Base-by-base conservation (phyloP, 257 asterid genomes). In the Buddleja alternifolia region DNA sequence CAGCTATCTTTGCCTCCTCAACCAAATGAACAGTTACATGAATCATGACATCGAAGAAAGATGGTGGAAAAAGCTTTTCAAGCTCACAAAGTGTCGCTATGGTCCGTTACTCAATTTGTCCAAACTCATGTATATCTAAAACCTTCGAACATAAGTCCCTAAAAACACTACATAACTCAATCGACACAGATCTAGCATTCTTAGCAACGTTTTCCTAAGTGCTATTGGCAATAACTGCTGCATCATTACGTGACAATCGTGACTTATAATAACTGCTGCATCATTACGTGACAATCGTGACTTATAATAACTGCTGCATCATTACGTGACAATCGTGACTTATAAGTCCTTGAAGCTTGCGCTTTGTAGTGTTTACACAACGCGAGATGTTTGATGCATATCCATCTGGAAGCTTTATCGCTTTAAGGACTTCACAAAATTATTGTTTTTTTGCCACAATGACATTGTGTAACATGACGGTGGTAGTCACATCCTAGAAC, bases 11-110 rank as follows among this genome's bases (percentile, higher is more conserved):
- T 8, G 36, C 37, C 60, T 36, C 48, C 6, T 59, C 45, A 34
- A 17, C 32, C 32, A 54, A 39, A 59, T 39, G 65, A 32, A 59
- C 7, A 1, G 9, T 32, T 15, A 59, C 16, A 17, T 59, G 65
- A 16, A 34, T 32, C 65, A 59, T 59, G 2, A 59, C 47, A 59
- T 59, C 50, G 9, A 34, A 59, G n/a, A 59, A 59, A 40, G 65
- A 7, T 3, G 46, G 65, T 9, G 48, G 65, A 16, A 34, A 34
- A 1, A 62, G 4, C 4, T 17, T 23, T 23, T 71, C 56, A 2
- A 71, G 3, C 2, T 50, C 15, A 20, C 34, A n/a, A 8, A 59
- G 12, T 16, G 21, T 59, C 29, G 37, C 4, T 16, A 24, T 6
- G 1, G 25, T 54, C 15, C 16, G 8, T 7, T 8, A 11, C 45